phyloP scores from a whole-genome alignment of 2,329 filamentous ascomycete species.

The Penicillium sclerotigenum region DNA sequence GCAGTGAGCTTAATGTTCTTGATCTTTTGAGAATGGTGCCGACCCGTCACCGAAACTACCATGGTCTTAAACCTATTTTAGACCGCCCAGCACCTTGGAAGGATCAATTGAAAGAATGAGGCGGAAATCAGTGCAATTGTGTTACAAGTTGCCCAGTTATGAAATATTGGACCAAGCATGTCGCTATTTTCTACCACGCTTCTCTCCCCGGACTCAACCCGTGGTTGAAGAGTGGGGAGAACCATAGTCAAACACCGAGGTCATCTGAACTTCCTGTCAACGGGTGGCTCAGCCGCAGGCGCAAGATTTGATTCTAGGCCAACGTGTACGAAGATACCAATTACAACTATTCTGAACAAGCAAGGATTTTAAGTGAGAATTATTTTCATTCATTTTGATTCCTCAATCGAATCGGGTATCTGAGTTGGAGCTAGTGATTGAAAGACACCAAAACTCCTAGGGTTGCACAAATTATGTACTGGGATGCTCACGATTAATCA shows the following conservation, averaged over 20 bases:
- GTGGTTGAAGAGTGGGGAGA: neutral
- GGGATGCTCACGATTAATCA: conserved; percentile 1
- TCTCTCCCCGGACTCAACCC: neutral
- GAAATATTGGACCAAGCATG: neutral
- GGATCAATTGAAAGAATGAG: neutral
- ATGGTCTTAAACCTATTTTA: conserved; percentile 10
- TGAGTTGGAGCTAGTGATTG: conserved; percentile 1
- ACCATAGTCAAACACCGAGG: too few relatives aligned
- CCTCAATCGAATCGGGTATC: conserved; percentile 11
- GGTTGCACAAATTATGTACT: conserved; percentile 2
- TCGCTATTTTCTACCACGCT: neutral
- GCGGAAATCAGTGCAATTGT: neutral
- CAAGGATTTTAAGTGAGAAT: neutral
- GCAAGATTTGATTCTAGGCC: neutral
- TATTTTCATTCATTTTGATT: conserved; percentile 7
- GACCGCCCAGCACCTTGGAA: conserved; percentile 2
- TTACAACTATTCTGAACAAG: neutral
- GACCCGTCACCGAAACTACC: neutral
- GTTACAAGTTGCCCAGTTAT: neutral
- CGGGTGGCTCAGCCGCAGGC: neutral
- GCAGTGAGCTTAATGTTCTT: conserved; percentile 8
- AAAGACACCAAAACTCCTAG: neutral
- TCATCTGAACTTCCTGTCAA: neutral
- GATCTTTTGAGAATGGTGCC: conserved; percentile 5
- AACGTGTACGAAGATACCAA: neutral